Evolutionary conservation across 2,329 filamentous ascomycete genomes (phyloP), one percentile per base, ranked within the genome.

Genomic region (Lasiodiplodia sp.): DNA sequence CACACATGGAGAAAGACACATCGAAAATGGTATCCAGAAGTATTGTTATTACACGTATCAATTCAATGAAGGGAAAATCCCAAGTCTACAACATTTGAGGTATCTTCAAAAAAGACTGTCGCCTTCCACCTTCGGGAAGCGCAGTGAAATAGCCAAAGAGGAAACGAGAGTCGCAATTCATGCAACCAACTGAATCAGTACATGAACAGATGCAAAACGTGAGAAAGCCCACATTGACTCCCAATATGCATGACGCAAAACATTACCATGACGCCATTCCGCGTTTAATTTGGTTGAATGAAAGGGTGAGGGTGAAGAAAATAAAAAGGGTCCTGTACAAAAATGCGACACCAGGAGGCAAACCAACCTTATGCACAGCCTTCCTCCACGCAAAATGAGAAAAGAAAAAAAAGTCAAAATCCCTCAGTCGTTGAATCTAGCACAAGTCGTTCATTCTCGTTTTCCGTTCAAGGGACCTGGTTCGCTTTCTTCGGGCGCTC

Each of bases 51-150:
- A 64, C 47, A 64, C 8, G n/a, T 28, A 16, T 52, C 8, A 37
- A 64, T 52, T 53, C 18, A 14, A 16, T 53, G 25, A 8, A 28
- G n/a, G 25, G 14, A 28, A 53, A 8, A 40, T 23, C 38, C n/a
- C 44, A 52, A 21, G 60, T 64, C 60, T 64, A 64, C 18, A 64
- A 49, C 28, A 40, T 52, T 37, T 28, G 60, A 64, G 60, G 60
- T 64, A 64, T 64, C 60, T 64, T 64, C n/a, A 53, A 52, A 31
- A 44, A 44, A 47, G 60, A 51, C 44, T 52, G 28, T 47, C 23
- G 31, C 60, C 40, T 64, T 31, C 28, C 18, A 34, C 28, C 44
- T 47, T 10, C n/a, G 51, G 12, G n/a, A 31, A 37, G 58, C 25
- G 44, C 40, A 63, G 44, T 10, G 28, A 64, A 64, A 25, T 38